Evolutionary conservation across 192 early-diverging fungal genomes (phyloP).

Genomic region (Phlyctochytrium planicorne): DNA sequence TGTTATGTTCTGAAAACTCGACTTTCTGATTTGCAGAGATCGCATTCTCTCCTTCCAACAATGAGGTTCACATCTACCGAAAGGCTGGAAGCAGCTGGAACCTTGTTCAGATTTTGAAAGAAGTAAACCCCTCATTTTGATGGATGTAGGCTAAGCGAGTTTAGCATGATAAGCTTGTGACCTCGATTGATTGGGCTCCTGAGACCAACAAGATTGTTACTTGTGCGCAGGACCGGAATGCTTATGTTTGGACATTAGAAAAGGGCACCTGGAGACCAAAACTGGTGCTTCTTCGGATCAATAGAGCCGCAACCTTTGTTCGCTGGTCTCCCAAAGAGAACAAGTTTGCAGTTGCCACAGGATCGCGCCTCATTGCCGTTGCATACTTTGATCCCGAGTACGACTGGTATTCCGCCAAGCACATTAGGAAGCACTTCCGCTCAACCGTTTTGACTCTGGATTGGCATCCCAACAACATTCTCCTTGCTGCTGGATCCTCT

Average conservation of each 20-base stretch:
- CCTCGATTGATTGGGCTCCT: slow-evolving; percentile 93
- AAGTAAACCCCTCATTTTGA: slow-evolving; percentile 45
- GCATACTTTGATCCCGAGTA: slow-evolving; percentile 96
- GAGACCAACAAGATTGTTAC: slow-evolving; percentile 93
- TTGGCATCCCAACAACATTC: slow-evolving; percentile 97
- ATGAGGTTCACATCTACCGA: slow-evolving; percentile 87
- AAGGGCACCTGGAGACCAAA: slow-evolving; percentile 78
- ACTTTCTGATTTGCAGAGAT: slow-evolving; percentile 56
- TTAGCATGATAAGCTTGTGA: slow-evolving; percentile 95
- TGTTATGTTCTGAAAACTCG: background rate
- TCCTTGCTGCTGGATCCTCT: slow-evolving; percentile 79
- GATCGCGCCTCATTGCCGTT: slow-evolving; percentile 85
- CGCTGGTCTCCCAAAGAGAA: slow-evolving; percentile 93
- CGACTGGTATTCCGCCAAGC: slow-evolving; percentile 87
- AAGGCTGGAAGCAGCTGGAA: slow-evolving; percentile 62
- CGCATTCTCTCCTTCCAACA: slow-evolving; percentile 85
- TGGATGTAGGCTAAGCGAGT: background rate
- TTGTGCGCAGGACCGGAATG: slow-evolving; percentile 98
- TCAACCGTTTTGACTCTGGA: slow-evolving; percentile 85
- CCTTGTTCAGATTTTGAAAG: slow-evolving; percentile 66
- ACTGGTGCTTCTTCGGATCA: slow-evolving; percentile 90
- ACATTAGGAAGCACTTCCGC: slow-evolving; percentile 90
- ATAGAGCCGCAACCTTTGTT: slow-evolving; percentile 92
- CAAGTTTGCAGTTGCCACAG: slow-evolving; percentile 98
- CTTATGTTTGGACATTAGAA: slow-evolving; percentile 94